phyloP scores from a whole-genome alignment of 805 yeast genomes.

The Maudiozyma barnettii region DNA sequence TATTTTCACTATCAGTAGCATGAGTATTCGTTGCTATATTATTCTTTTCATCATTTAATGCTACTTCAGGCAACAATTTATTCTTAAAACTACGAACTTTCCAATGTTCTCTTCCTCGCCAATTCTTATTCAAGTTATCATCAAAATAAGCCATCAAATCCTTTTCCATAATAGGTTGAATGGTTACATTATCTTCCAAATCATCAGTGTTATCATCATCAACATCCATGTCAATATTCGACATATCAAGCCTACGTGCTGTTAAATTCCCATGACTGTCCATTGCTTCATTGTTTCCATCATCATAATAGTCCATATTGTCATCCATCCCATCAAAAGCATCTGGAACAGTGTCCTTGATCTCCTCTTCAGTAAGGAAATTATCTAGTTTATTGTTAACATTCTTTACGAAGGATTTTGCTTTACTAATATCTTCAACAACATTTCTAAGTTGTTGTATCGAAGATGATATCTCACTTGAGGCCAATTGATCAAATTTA shows the following conservation, averaged over 20 bases:
- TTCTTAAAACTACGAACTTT: constrained; percentile 56
- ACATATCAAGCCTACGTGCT: not conserved
- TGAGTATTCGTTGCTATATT: not conserved
- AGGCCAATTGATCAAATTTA: constrained; percentile 23
- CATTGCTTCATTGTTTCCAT: not conserved
- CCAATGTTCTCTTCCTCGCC: constrained; percentile 96
- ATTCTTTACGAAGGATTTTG: constrained; percentile 37
- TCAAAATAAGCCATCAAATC: constrained; percentile 79
- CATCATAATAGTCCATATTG: constrained; percentile 3
- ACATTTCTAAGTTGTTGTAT: constrained; percentile 50
- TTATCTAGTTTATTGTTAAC: constrained; percentile 30
- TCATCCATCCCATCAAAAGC: constrained; percentile 8
- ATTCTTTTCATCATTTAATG: not conserved
- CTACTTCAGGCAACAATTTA: constrained; percentile 2
- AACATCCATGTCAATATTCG: constrained; percentile 1
- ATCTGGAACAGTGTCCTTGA: constrained; percentile 25
- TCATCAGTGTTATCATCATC: constrained; percentile 18
- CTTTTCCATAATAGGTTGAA: constrained; percentile 36
- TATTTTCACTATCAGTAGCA: not conserved
- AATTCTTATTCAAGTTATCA: constrained; percentile 52
- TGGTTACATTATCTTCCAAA: constrained; percentile 7
- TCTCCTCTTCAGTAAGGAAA: constrained; percentile 24
- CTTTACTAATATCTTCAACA: constrained; percentile 44
- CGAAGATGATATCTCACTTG: constrained; percentile 57
- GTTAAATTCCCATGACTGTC: not conserved